phyloP scores from a whole-genome alignment of 176 grass and related monocot genomes.

The Neostapfia colusana region DNA sequence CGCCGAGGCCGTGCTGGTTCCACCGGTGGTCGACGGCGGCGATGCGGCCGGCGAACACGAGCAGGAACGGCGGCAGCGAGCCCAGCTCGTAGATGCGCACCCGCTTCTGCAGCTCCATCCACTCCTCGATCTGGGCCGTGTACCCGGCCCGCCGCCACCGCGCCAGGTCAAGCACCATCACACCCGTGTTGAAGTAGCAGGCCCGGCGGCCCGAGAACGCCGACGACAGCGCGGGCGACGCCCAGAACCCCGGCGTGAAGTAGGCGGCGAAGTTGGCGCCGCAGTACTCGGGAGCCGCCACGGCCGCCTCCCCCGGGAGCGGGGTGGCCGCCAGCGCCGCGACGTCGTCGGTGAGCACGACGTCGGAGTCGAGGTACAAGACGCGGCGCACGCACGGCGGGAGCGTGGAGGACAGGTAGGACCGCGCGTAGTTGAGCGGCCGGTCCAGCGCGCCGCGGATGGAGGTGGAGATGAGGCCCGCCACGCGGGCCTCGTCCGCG shows the following conservation, averaged over 20 bases:
- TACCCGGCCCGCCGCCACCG: conserved; percentile 56
- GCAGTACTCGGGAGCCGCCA: conserved; percentile 84
- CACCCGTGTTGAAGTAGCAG: conserved; percentile 94
- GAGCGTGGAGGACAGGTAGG: conserved; percentile 62
- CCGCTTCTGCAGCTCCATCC: conserved; percentile 87
- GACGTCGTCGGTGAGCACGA: conserved; percentile 84
- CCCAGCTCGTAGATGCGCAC: conserved; percentile 86
- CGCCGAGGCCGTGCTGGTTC: conserved; percentile 94
- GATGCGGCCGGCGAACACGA: conserved; percentile 77
- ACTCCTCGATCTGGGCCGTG: conserved; percentile 70
- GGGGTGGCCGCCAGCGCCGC: conserved; percentile 56
- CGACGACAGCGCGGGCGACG: conserved; percentile 36
- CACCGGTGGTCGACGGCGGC: conserved; percentile 70
- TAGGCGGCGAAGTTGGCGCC: conserved; percentile 78
- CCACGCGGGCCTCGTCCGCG: conserved; percentile 61
- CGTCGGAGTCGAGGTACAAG: conserved; percentile 90
- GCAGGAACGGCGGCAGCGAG: conserved; percentile 82
- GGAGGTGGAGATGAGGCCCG: conserved; percentile 72
- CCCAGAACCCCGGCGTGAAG: conserved; percentile 84
- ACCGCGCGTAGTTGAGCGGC: conserved; percentile 86
- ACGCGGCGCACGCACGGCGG: conserved; percentile 71
- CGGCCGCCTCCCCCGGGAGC: conserved; percentile 37
- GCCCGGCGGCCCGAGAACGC: conserved; percentile 48
- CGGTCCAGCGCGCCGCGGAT: conserved; percentile 77
- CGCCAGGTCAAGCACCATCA: conserved; percentile 77